Base-by-base conservation (phyloP, 1,284 basidiomycete genomes). In the Leccinum fuscescens region DNA sequence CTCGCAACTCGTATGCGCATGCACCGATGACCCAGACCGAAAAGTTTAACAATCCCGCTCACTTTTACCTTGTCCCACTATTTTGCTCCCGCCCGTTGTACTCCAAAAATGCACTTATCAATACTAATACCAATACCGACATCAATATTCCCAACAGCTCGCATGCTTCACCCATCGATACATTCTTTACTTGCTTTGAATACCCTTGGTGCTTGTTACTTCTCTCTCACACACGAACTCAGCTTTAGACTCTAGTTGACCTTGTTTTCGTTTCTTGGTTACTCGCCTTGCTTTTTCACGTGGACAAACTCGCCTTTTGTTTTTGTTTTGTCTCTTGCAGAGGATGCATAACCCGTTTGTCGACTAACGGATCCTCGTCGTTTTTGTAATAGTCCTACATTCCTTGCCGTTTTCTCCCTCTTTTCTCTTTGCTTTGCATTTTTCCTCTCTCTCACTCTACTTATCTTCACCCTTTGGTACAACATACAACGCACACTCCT, bases 51-150 rank as follows among this genome's bases (percentile, higher is more conserved):
- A n/a, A 24, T 27, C 49, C 48, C 49, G 8, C 49, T 50, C 22
- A 12, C 7, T 46, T 46, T 22, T 14, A 22, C 44, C 44, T 8
- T 44, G 52, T 56, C 51, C 39, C n/a, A 51, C 33, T 52, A 15
- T 64, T 29, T 22, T 46, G 12, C 20, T 56, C 31, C 55, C 49
- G 51, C 46, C 27, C 52, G 33, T 42, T 69, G 67, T 72, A 69
- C 56, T 59, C n/a, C 60, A 17, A 15, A 61, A 59, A 49, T 42
- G 54, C 60, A 70, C 58, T 52, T 46, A 44, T 51, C 56, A 53
- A 46, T 46, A 22, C 49, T 50, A 50, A 55, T 51, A 55, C 49
- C 49, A 55, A 49, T 15, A 46, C 12, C 17, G 24, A n/a, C 14
- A 56, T 27, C 56, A 46, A 53, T 44, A 62, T 3, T 14, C 20